Evolutionary conservation across 192 early-diverging fungal species (phyloP).

Genomic region (Coemansia sp.): DNA sequence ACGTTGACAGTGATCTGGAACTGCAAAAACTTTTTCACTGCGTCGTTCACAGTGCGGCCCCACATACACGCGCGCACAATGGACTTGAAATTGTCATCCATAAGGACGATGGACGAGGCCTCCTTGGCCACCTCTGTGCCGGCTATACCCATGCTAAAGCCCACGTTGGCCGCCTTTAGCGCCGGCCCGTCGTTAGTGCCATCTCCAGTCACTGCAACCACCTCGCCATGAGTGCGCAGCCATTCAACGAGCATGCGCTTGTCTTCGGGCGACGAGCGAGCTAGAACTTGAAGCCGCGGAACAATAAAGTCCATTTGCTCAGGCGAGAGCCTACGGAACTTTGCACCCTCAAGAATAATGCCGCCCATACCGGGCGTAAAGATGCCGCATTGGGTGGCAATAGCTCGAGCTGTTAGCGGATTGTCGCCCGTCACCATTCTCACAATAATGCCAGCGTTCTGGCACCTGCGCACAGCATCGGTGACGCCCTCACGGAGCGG

Average conservation of each 20-base stretch:
- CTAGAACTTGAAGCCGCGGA: slow-evolving; percentile 90
- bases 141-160: slow-evolving; percentile 98
- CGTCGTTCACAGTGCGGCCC: slow-evolving; percentile 94
- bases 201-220: slow-evolving; percentile 98
- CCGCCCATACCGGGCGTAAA: slow-evolving; percentile 72
- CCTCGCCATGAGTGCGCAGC: slow-evolving; percentile 84
- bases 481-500: slow-evolving; percentile 93
- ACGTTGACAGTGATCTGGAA: slow-evolving; percentile 99
- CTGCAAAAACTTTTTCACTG: slow-evolving; percentile 97
- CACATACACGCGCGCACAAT: slow-evolving; percentile 97
- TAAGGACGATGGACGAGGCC: slow-evolving; percentile 93
- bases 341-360: slow-evolving; percentile 91
- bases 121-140: slow-evolving; percentile 99
- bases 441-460: slow-evolving; percentile 88
- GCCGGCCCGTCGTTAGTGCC: slow-evolving; percentile 99
- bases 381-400: slow-evolving; percentile 92
- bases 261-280: slow-evolving; percentile 89
- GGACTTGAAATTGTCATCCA: slow-evolving; percentile 98
- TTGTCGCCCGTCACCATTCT: slow-evolving; percentile 99
- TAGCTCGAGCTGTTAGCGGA: slow-evolving; percentile 84
- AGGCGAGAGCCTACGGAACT: slow-evolving; percentile 77
- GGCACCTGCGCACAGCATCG: slow-evolving; percentile 83
- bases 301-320: slow-evolving; percentile 90
- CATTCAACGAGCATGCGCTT: slow-evolving; percentile 91
- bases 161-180: slow-evolving; percentile 90